These are phyloP conservation scores for Rhodosporidiobolus sp. DNA, from an alignment of 768 basidiomycete genomes.

Conservation along the genomic window DNA sequence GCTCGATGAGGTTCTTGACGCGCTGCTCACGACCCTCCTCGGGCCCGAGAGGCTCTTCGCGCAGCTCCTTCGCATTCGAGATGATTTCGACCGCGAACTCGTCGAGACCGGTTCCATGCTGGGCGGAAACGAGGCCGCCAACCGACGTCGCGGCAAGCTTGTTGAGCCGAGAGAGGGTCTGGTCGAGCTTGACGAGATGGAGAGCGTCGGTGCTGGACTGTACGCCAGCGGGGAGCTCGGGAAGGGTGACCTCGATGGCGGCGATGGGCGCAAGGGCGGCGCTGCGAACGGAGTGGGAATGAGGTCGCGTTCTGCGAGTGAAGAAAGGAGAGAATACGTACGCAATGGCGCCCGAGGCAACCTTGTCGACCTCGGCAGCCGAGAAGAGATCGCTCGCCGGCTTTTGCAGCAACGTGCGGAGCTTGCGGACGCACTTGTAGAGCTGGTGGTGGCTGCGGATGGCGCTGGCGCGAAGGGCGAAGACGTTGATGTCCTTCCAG, in stretches of 20 bases:
- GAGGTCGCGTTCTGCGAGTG: too few relatives aligned
- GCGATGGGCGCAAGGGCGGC: not conserved
- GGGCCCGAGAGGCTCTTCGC: conserved; percentile 50
- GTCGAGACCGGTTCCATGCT: conserved; percentile 59
- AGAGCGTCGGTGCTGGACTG: not conserved
- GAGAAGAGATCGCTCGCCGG: conserved; percentile 51
- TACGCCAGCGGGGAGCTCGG: not conserved
- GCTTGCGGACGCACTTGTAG: conserved; percentile 85
- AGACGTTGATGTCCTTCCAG: conserved; percentile 96
- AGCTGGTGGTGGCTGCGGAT: conserved; percentile 84
- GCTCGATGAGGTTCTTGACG: conserved; percentile 66
- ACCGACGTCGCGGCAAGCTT: conserved; percentile 2
- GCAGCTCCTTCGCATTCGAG: conserved; percentile 48
- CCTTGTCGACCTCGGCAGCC: conserved; percentile 21
- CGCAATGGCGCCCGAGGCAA: not conserved
- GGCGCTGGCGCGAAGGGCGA: conserved; percentile 86
- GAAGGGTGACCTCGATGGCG: not conserved
- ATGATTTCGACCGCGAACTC: conserved; percentile 60
- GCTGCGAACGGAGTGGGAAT: not conserved
- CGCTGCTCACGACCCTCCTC: conserved; percentile 58
- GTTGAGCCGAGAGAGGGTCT: conserved; percentile 25
- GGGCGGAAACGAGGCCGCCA: conserved; percentile 57
- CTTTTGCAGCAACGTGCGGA: conserved; percentile 80
- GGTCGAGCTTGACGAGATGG: conserved; percentile 23
- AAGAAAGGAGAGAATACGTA: not conserved